A percentile compares a stretch with the other conserved stretches of the same genome.
These are phyloP conservation scores for Trametes hirsuta DNA, from an alignment of 1,284 basidiomycete genomes.

Conservation along the genomic window DNA sequence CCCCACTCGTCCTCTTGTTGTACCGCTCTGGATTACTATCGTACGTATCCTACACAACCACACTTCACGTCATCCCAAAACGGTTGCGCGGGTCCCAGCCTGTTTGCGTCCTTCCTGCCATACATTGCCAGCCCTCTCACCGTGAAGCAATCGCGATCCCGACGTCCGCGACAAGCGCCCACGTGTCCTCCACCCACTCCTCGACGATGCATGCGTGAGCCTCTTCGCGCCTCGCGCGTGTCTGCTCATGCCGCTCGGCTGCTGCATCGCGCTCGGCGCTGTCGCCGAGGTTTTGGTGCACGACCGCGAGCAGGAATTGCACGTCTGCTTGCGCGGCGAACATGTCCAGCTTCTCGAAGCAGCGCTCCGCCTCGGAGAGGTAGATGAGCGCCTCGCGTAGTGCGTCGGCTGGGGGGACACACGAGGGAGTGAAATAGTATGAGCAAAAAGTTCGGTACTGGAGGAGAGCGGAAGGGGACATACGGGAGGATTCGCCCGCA, in stretches of 20 bases:
- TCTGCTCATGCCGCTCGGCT: constrained; percentile 51
- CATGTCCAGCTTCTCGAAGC: constrained; percentile 51
- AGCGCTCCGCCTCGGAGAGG: constrained; percentile 38
- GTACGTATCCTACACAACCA: neutral
- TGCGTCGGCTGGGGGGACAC: constrained; percentile 38
- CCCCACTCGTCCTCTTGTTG: neutral
- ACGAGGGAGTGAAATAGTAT: neutral
- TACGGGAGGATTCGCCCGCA: constrained; percentile 30
- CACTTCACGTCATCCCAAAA: neutral
- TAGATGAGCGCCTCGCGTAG: constrained; percentile 61
- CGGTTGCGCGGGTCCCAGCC: neutral
- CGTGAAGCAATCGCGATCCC: constrained; percentile 57
- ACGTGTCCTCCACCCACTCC: constrained; percentile 54
- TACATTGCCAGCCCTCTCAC: constrained; percentile 23
- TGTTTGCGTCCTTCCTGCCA: neutral
- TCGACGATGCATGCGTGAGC: constrained; percentile 51
- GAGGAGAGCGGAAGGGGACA: constrained; percentile 1
- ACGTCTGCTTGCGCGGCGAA: constrained; percentile 63
- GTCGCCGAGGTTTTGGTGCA: constrained; percentile 71
- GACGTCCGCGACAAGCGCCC: constrained; percentile 60
- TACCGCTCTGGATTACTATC: no score
- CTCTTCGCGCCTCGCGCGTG: constrained; percentile 44
- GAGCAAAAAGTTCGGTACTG: neutral
- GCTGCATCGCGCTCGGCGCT: constrained; percentile 55
- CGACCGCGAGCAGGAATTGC: constrained; percentile 67